Evolutionary conservation across 345 rosid genomes (phyloP).

Genomic region (Jatropha curcas): DNA sequence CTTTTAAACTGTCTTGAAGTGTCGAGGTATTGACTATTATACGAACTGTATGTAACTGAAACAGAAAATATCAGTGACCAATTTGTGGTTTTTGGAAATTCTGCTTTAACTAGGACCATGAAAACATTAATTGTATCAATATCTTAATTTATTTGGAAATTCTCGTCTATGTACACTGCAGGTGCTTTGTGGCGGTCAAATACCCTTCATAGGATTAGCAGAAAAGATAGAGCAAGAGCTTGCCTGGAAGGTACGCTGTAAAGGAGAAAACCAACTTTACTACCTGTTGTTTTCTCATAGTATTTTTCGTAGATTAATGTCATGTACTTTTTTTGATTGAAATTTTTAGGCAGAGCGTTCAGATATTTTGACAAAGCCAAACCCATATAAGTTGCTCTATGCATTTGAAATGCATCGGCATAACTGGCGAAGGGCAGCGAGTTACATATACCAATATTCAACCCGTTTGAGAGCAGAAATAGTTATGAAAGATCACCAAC

Average conservation of each 20-base stretch:
- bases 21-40: not conserved
- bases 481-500: slow-evolving; percentile 55
- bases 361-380: slow-evolving; percentile 68
- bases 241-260: slow-evolving; percentile 79
- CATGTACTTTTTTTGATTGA: slow-evolving; percentile 21
- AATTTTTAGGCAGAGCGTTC: slow-evolving; percentile 78
- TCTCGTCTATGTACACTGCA: slow-evolving; percentile 30
- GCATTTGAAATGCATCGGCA: slow-evolving; percentile 91
- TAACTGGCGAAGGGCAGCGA: slow-evolving; percentile 93
- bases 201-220: slow-evolving; percentile 82
- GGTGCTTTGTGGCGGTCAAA: slow-evolving; percentile 81
- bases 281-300: slow-evolving; percentile 4
- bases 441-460: slow-evolving; percentile 75
- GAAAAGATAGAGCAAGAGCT: slow-evolving; percentile 94
- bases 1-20: not conserved
- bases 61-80: not conserved
- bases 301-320: slow-evolving; percentile 14
- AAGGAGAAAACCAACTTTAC: slow-evolving; percentile 13
- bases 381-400: slow-evolving; percentile 87
- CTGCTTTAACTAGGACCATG: not conserved
- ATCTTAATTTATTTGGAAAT: not conserved
- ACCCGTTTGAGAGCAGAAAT: slow-evolving; percentile 72
- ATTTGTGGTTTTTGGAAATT: not conserved
- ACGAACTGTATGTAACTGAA: not conserved
- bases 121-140: not conserved